Base-by-base conservation (phyloP, 164 flowering plant species). In the Nymphaea thermarum region DNA sequence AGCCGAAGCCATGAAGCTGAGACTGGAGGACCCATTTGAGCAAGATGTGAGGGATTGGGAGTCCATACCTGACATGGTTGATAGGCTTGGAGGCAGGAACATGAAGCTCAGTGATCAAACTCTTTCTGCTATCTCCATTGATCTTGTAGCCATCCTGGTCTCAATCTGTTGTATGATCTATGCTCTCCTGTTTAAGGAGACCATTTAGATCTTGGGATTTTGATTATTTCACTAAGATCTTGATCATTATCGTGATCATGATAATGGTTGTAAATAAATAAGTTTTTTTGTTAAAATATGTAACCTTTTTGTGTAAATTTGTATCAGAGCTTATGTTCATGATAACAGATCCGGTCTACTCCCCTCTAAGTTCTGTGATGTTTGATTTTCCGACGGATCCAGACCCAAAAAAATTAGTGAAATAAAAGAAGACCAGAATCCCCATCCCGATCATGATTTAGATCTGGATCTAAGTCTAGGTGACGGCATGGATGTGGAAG, bases 61-160 rank as follows among this genome's bases (percentile, higher is more conserved):
- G 65, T 73, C 93, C 0, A 62, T 75, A 15, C 94, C 96, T 1
- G 98, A 90, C 70, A 78, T 80, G 86, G 93, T 92, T 10, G 98
- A 92, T 75, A 82, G 96, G 14, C 86, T 92, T 2, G 93, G 87
- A 3, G 96, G 96, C 10, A 84, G 74, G 75, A 92, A 89, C 71
- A 70, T 92, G 90, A 72, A 79, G 73, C 77, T 92, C 12, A 83
- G 89, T 70, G 95, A 90, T 68, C 98, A 92, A 71, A 91, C 96
- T 4, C 69, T 77, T 75, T 63, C 85, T 3, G 96, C 96, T 3
- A 86, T 92, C 51, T 82, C 90, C 11, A 43, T 90, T 57, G 98
- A 92, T 76, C 65, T 74, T 62, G 75, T 68, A 10, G 75, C 84
- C 53, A 74, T 89, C 25, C 14, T 84, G 4, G 85, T 89, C 51